phyloP scores from a whole-genome alignment of 306 rosid genomes.

The Begonia fuchsioides region DNA sequence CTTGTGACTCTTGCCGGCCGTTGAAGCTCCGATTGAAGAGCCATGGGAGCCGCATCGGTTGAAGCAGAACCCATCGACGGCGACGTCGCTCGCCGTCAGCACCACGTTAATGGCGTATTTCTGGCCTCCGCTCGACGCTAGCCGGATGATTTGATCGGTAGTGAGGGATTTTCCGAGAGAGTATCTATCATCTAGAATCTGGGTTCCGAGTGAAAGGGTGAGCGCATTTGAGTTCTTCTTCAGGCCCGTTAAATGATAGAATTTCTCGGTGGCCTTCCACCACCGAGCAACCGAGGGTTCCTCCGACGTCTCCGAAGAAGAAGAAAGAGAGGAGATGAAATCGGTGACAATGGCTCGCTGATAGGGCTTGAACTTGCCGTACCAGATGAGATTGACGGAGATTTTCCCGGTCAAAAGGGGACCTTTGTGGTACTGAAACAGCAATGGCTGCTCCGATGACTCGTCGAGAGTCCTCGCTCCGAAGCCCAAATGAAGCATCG shows the following conservation, averaged over 20 bases:
- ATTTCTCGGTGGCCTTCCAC: slow-evolving; percentile 43
- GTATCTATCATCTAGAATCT: slow-evolving; percentile 25
- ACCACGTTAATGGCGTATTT: slow-evolving; percentile 36
- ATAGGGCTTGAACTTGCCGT: slow-evolving; percentile 39
- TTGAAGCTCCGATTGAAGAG: slow-evolving; percentile 8
- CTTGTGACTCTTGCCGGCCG: background rate
- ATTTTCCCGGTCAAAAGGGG: slow-evolving; percentile 35
- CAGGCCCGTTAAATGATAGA: slow-evolving; percentile 13
- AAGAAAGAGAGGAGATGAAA: slow-evolving; percentile 46
- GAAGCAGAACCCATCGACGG: slow-evolving; percentile 22
- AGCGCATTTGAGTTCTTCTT: slow-evolving; percentile 14
- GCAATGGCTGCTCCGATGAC: slow-evolving; percentile 13
- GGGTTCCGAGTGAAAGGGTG: slow-evolving; percentile 16
- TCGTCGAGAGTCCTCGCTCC: slow-evolving; percentile 28
- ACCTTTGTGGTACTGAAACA: slow-evolving; percentile 67
- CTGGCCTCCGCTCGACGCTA: slow-evolving; percentile 32
- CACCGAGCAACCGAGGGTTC: slow-evolving; percentile 38
- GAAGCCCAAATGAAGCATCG: slow-evolving; percentile 20
- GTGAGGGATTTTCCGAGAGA: slow-evolving; percentile 36
- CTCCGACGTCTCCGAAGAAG: slow-evolving; percentile 8
- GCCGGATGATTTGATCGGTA: slow-evolving; percentile 14
- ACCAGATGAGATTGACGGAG: slow-evolving; percentile 48
- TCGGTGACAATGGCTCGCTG: slow-evolving; percentile 34
- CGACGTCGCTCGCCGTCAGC: slow-evolving; percentile 25
- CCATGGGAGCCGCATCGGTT: slow-evolving; percentile 28